Conservation (phyloP, 257 asterid species). For the Orobanche coerulescens region DNA sequence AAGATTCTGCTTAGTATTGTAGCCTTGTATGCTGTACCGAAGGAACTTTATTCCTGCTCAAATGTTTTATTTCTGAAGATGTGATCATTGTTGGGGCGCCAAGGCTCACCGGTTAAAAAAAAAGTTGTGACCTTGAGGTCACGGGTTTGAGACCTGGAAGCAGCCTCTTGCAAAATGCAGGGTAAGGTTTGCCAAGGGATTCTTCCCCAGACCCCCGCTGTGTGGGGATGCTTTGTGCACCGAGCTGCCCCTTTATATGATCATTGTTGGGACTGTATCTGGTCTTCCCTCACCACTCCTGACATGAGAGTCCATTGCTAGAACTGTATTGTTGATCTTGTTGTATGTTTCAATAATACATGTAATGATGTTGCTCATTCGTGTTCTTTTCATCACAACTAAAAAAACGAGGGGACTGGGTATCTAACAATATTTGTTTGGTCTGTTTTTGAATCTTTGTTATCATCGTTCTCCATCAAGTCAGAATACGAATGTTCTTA, state of each 20-base stretch:
- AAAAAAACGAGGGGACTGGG: not conserved
- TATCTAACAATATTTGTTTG: not conserved
- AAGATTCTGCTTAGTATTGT: not conserved
- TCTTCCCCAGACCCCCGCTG: no score
- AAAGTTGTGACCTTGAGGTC: no score
- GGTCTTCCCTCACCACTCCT: not conserved
- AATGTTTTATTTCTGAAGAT: not conserved
- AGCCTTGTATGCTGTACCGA: not conserved
- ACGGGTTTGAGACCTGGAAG: no score
- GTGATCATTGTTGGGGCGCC: conserved; percentile 1
- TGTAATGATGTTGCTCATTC: not conserved
- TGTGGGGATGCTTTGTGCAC: no score
- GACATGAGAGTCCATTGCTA: not conserved
- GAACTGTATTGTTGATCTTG: not conserved
- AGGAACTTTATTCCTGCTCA: conserved; percentile 6
- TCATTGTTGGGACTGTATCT: conserved; percentile 4
- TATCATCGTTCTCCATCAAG: not conserved
- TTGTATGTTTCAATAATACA: not conserved
- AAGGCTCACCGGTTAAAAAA: no score
- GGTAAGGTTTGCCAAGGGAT: no score
- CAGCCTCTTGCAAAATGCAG: no score
- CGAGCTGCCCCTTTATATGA: no score
- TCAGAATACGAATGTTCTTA: conserved; percentile 21
- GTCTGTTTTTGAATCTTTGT: conserved; percentile 9
- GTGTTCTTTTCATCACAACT: conserved; percentile 3